Base-by-base conservation (phyloP, 73 alveolate genomes). In the Stentor coeruleus region DNA sequence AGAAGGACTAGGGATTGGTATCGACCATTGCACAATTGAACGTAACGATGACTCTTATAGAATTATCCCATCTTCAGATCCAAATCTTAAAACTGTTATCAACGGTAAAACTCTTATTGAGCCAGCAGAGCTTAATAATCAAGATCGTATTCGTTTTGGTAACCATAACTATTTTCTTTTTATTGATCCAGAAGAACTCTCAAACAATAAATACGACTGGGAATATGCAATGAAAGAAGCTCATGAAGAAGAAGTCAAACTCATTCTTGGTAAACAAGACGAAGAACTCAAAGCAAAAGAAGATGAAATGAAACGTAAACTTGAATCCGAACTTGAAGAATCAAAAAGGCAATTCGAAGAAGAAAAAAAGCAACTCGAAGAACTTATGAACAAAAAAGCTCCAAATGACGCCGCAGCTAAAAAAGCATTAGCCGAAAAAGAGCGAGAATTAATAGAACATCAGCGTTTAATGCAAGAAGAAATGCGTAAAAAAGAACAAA, bases 1-100 rank as follows among this genome's bases (percentile, higher is more conserved):
- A 3, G 96, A 89, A 58, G 98, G 97, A 6, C 82, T 93, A 59
- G 98, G 98, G 11, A 94, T 94, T 74, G 59, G 80, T 60, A 73
- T 66, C 33, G 91, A 91, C 84, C 98, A 94, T 85, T 96, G 97
- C 6, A 59, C 60, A 49, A 85, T 93, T 77, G 91, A 77, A 59
- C 28, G 38, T 20, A 76, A 59, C 58, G 94, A 86, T 35, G 94
- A 90, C 39, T 92, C 82, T 14, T 74, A 74, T 31, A 91, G 87
- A 55, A 84, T 76, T 14, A 75, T 86, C 26, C 59, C 73, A 26
- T 92, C 94, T 37, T 60, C 80, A 30, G 92, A 88, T 60, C 88
- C 75, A 2, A 6, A n/a, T 15, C 39, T 88, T 11, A 74, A 59
- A 49, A 81, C 75, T 35, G 11, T 42, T 58, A 35, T 26, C n/a